Base-by-base conservation (phyloP, 495 filamentous ascomycete species). In the Trichoderma orchidacearum region DNA sequence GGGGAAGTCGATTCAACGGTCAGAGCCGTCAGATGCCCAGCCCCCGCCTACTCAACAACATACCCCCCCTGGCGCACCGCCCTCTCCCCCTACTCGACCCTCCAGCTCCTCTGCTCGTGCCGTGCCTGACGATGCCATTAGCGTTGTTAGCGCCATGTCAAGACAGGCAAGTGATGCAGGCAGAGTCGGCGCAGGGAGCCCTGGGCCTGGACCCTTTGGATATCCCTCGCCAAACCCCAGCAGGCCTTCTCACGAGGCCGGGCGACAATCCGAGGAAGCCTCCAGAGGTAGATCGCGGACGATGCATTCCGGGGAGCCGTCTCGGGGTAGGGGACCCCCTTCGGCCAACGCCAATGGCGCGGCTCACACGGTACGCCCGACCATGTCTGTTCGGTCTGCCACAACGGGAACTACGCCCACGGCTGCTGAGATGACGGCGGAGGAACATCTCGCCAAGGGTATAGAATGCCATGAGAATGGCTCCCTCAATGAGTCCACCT, bases 381-480 rank as follows among this genome's bases (percentile, higher is more conserved):
- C 83, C 0, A 74, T 68, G 51, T 80, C 83, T 5, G 73, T 75
- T 52, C 70, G 71, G 53, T 75, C 77, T 0, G 59, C 67, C n/a
- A 23, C 41, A 2, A 48, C 18, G 7, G 27, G 18, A 4, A 23
- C n/a, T 25, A 65, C 68, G 15, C 68, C 73, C 11, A 67, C 77
- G 2, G 70, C 81, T 32, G 67, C 75, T 5, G 76, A 84, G 4
- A 69, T 92, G 56, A 79, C 85, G 0, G 79, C 87, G 1, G 93
- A 97, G 54, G 85, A 96, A 56, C 93, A 98, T 64, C 80, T 96
- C 11, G 76, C 82, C 28, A 89, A 88, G 68, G 93, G 88, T 7
- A 90, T 98, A 58, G 86, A 87, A 58, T 80, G 85, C 38, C 94
- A 98, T 62, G 88, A 95, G 65, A 80, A 81, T 15, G 93, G 93